Evolutionary conservation across 495 filamentous ascomycete genomes (phyloP), one percentile per base, ranked within the genome.

Genomic region (Amniculicola lignicola): DNA sequence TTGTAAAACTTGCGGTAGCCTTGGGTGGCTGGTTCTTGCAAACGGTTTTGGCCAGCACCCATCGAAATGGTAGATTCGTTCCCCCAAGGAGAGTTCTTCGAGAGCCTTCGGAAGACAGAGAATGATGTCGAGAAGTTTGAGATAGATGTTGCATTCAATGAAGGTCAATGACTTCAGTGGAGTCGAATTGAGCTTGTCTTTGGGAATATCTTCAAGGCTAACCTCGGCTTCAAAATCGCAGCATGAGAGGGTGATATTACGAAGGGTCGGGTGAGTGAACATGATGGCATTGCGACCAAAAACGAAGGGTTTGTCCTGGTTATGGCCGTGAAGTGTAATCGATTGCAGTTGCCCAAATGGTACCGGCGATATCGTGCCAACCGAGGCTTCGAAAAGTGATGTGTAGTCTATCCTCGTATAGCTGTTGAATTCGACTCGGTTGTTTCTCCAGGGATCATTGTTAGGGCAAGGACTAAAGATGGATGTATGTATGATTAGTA

Each of bases 401-500:
- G 18, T 39, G 35, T 59, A 63, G 16, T 59, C 33, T 14, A 63
- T 51, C 18, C 45, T 29, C 9, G 46, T 54, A 12, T 18, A 45
- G 33, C 42, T 57, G 11, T 41, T n/a, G 21, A 50, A 61, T 6
- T 10, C 5, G 2, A 14, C 14, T 1, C 27, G 7, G 19, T 40
- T 40, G 12, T 15, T 16, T 16, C 31, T 33, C 37, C 45, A 52
- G 25, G 31, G 35, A 14, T 21, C 21, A 28, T 64, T 61, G 23
- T 64, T 64, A 11, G 51, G 46, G 27, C 61, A 64, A 1, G 57
- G 57, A n/a, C n/a, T n/a, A n/a, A n/a, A n/a, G n/a, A n/a, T n/a
- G n/a, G n/a, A n/a, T n/a, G n/a, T n/a, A n/a, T n/a, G n/a, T n/a
- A n/a, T n/a, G n/a, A n/a, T n/a, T n/a, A n/a, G n/a, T n/a, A n/a